Conservation (phyloP, 225 moss, liverwort and hornwort genomes). For the Physcomitrellopsis africana region DNA sequence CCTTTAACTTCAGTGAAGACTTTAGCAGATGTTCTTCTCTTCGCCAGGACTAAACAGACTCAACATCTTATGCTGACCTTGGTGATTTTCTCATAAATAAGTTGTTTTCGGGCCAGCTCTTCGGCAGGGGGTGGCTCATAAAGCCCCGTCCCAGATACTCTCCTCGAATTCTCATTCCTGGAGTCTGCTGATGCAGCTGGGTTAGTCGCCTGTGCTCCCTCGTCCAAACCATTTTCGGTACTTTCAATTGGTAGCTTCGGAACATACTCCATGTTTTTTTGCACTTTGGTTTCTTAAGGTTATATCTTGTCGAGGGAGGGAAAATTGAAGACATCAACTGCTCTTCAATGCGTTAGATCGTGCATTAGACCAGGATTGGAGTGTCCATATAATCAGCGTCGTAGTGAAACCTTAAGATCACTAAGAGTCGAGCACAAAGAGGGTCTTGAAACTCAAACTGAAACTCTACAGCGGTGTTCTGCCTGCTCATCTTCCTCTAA, state of each 20-base stretch:
- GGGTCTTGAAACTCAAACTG: neutral
- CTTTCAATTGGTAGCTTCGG: constrained; percentile 19
- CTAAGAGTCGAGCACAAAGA: neutral
- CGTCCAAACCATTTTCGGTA: constrained; percentile 16
- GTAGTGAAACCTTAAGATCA: neutral
- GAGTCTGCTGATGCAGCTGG: constrained; percentile 23
- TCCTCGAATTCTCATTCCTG: constrained; percentile 20
- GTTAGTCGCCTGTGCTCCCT: neutral
- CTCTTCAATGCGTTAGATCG: neutral
- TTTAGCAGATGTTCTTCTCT: neutral
- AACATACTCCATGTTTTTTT: constrained; percentile 25
- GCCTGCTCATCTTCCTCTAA: neutral
- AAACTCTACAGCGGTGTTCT: neutral
- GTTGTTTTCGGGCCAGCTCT: constrained; percentile 32
- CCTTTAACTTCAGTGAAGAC: neutral
- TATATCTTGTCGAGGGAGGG: neutral
- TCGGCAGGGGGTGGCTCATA: constrained; percentile 30
- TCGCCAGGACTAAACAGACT: neutral
- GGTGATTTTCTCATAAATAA: constrained; percentile 30
- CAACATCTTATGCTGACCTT: constrained; percentile 16
- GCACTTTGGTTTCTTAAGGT: neutral
- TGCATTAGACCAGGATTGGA: neutral
- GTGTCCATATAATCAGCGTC: neutral
- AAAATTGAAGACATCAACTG: neutral
- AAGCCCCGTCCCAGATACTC: constrained; percentile 23